phyloP scores from a whole-genome alignment of 2,329 filamentous ascomycete species.

The Pseudocercospora eumusae region DNA sequence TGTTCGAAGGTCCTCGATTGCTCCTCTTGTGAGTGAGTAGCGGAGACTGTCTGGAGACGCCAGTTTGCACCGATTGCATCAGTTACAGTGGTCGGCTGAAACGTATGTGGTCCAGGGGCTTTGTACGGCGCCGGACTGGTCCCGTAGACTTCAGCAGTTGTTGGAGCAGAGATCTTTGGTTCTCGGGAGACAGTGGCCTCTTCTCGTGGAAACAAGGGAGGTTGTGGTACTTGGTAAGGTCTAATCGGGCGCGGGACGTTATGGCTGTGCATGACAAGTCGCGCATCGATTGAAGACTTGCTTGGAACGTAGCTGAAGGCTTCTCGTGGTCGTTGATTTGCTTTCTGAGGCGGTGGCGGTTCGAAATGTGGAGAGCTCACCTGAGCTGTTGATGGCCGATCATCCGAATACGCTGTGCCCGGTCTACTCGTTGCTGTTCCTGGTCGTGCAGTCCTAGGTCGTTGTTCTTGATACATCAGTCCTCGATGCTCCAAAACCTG shows the following conservation, averaged over 20 bases:
- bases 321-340: not conserved
- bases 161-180: not conserved
- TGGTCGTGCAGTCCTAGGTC: constrained; percentile 28
- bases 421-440: constrained; percentile 15
- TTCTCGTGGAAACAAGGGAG: not conserved
- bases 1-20: not conserved
- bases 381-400: constrained; percentile 20
- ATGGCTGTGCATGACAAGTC: not conserved
- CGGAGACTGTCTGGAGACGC: not conserved
- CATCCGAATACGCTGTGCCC: constrained; percentile 14
- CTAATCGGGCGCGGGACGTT: not conserved
- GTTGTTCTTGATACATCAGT: constrained; percentile 35
- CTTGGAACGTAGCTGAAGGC: not conserved
- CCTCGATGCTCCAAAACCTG: constrained; percentile 31
- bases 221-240: not conserved
- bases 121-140: not conserved
- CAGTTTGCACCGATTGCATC: too few relatives aligned
- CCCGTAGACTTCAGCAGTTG: not conserved
- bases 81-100: not conserved
- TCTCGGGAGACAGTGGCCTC: not conserved
- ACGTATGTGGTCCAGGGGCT: not conserved
- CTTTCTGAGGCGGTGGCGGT: not conserved
- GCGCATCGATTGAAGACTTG: not conserved
- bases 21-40: not conserved
- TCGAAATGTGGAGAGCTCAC: constrained; percentile 5